phyloP scores from a whole-genome alignment of 208 protist genomes.

The Leishmania guyanensis region DNA sequence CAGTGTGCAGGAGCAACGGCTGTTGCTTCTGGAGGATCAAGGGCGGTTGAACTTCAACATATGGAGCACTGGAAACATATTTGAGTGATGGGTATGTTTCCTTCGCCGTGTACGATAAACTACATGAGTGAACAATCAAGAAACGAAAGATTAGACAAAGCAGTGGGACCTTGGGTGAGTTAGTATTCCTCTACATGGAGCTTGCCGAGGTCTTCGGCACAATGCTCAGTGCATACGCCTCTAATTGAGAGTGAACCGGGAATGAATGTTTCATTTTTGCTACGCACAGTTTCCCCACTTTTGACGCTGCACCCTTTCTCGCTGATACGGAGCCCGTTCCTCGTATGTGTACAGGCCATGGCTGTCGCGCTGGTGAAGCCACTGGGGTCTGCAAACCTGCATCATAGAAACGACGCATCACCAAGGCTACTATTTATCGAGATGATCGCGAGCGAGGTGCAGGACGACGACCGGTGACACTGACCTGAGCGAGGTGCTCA shows the following conservation, averaged over 20 bases:
- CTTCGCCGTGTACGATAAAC: neutral
- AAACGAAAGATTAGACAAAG: neutral
- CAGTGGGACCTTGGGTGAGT: neutral
- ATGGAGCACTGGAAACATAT: conserved; percentile 71
- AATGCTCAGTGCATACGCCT: neutral
- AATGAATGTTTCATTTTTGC: neutral
- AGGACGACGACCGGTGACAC: conserved; percentile 21
- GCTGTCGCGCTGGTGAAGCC: neutral
- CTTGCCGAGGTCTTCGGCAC: neutral
- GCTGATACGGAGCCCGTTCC: neutral
- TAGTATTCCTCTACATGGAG: neutral
- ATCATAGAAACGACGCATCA: neutral
- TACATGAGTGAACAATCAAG: neutral
- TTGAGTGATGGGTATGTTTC: conserved; percentile 21
- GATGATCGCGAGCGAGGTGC: neutral
- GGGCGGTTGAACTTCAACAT: conserved; percentile 73
- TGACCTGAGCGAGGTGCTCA: conserved; percentile 28
- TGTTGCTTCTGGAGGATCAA: conserved; percentile 58
- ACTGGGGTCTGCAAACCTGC: neutral
- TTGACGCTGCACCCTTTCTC: neutral
- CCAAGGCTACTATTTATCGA: neutral
- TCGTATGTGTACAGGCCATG: neutral
- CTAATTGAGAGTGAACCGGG: neutral
- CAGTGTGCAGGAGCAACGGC: conserved; percentile 66
- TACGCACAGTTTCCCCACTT: neutral